A percentile compares a stretch with the other conserved stretches of the same genome.
Evolutionary conservation across 1,139 yeast species (phyloP).

Genomic region (Yarrowia galli): DNA sequence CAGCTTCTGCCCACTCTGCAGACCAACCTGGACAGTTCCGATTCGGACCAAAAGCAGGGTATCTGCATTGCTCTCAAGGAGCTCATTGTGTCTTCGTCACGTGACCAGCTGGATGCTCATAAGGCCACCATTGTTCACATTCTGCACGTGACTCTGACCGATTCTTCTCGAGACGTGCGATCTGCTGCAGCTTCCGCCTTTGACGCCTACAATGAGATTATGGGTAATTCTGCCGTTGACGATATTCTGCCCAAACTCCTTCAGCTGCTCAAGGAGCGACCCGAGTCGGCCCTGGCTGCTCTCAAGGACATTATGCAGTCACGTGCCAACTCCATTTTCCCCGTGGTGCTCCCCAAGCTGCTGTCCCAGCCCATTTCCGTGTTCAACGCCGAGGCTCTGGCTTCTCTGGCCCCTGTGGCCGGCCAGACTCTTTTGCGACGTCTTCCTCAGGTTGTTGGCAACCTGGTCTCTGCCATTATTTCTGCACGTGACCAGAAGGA

Average conservation of each 20-base stretch:
- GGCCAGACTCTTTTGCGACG: slow-evolving; percentile 82
- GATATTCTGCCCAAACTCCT: slow-evolving; percentile 85
- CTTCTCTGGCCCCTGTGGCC: slow-evolving; percentile 90
- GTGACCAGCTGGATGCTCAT: slow-evolving; percentile 67
- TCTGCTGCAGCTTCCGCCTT: slow-evolving; percentile 92
- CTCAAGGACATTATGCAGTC: slow-evolving; percentile 92
- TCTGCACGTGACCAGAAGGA: slow-evolving; percentile 52
- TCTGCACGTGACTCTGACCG: slow-evolving; percentile 80
- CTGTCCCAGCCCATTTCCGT: slow-evolving; percentile 81
- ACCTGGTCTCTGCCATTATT: slow-evolving; percentile 70
- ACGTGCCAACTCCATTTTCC: slow-evolving; percentile 90
- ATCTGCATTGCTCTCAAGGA: slow-evolving; percentile 93
- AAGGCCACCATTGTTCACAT: slow-evolving; percentile 75
- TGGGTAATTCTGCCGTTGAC: slow-evolving; percentile 88
- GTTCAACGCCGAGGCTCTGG: slow-evolving; percentile 85
- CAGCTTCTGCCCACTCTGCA: slow-evolving; percentile 87
- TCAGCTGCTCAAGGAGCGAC: slow-evolving; percentile 67
- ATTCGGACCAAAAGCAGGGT: slow-evolving; percentile 90
- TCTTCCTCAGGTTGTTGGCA: slow-evolving; percentile 71
- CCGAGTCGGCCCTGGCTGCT: slow-evolving; percentile 85
- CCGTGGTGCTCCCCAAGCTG: slow-evolving; percentile 86
- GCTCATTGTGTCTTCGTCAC: slow-evolving; percentile 75
- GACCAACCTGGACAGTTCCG: slow-evolving; percentile 65
- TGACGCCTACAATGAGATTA: slow-evolving; percentile 78
- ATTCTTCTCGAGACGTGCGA: slow-evolving; percentile 74